A percentile compares a stretch with the other conserved stretches of the same genome.
Conservation (phyloP, 768 basidiomycete genomes). For the Suillus cothurnatus region DNA sequence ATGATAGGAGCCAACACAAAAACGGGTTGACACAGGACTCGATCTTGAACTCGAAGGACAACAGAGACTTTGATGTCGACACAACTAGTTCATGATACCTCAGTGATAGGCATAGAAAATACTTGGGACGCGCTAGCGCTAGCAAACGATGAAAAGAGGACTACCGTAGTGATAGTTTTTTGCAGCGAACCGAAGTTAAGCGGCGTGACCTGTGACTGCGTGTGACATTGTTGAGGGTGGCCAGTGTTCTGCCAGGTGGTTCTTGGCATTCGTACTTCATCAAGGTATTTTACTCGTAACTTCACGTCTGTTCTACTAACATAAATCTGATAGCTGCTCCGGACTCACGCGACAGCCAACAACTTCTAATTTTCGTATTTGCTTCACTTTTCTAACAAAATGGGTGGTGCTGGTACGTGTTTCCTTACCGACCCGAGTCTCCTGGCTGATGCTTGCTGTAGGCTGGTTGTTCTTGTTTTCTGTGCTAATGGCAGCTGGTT, state of each 20-base stretch:
- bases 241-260: neutral
- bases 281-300: neutral
- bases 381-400: conserved; percentile 19
- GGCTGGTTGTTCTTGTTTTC: conserved; percentile 98
- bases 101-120: too few relatives aligned
- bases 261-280: neutral
- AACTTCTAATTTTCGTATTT: conserved; percentile 4
- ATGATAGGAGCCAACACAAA: neutral
- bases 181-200: too few relatives aligned
- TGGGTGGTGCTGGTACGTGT: conserved; percentile 47
- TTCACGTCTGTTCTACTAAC: neutral
- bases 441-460: conserved; percentile 28
- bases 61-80: too few relatives aligned
- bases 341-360: neutral
- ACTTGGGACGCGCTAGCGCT: too few relatives aligned
- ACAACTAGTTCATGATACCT: too few relatives aligned
- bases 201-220: neutral
- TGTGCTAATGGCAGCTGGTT: conserved; percentile 91
- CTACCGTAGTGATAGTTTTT: too few relatives aligned
- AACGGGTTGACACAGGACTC: too few relatives aligned
- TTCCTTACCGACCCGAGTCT: neutral
- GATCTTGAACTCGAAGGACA: too few relatives aligned
- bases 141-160: too few relatives aligned
- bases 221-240: neutral
- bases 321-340: neutral